Evolutionary conservation across 306 rosid species (phyloP).

Genomic region (Casuarina equisetifolia): DNA sequence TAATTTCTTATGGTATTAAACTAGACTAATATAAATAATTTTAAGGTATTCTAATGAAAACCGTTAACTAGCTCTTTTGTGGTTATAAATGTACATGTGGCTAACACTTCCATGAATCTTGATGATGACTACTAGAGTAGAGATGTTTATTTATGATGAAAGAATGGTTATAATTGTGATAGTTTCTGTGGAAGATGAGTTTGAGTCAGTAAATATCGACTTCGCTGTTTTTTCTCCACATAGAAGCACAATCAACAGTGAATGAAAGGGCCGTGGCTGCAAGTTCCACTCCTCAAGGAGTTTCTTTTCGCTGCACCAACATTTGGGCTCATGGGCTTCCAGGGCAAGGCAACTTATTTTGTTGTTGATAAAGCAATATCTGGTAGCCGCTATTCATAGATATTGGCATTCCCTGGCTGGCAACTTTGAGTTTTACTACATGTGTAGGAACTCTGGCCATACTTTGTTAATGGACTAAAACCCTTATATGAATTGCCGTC

Average conservation of each 20-base stretch:
- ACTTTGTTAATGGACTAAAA: neutral
- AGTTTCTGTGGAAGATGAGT: neutral
- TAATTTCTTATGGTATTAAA: too few species aligned
- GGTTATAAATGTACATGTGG: too few species aligned
- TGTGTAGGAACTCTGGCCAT: neutral
- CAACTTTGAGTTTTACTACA: neutral
- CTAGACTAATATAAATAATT: too few species aligned
- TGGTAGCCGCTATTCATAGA: slow-evolving; percentile 11
- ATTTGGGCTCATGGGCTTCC: neutral
- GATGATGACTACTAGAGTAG: neutral
- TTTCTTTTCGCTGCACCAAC: neutral
- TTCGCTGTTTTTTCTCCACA: neutral
- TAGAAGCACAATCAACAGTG: slow-evolving; percentile 6
- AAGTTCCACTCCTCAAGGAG: neutral
- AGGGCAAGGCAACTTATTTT: neutral
- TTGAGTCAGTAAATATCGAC: neutral
- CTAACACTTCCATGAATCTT: too few species aligned
- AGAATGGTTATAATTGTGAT: neutral
- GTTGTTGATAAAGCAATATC: neutral
- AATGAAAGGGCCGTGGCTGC: neutral
- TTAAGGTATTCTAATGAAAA: too few species aligned
- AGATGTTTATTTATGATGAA: neutral
- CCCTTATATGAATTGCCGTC: too few species aligned
- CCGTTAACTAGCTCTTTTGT: too few species aligned
- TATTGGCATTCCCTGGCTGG: neutral